Conservation (phyloP, 768 basidiomycete species). For the Tephrocybe sp. region DNA sequence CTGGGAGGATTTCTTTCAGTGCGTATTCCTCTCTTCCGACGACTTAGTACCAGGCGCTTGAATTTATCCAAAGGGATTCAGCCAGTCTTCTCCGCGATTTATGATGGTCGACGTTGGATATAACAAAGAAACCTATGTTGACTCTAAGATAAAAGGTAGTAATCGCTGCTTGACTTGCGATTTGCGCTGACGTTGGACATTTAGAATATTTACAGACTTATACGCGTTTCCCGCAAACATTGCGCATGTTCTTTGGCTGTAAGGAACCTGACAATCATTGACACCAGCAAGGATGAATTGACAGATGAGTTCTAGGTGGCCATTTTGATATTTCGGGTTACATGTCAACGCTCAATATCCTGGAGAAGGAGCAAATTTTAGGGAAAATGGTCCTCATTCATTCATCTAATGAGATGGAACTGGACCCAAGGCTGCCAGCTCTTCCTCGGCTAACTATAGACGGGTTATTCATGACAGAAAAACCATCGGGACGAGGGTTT, state of each 20-base stretch:
- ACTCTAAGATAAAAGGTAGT: conserved; percentile 70
- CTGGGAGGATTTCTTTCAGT: conserved; percentile 66
- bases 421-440: conserved; percentile 44
- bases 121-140: conserved; percentile 56
- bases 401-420: conserved; percentile 38
- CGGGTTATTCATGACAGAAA: conserved; percentile 43
- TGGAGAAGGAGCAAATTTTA: conserved; percentile 60
- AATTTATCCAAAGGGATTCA: conserved; percentile 49
- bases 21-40: conserved; percentile 12
- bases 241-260: conserved; percentile 74
- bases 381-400: conserved; percentile 66
- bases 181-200: not conserved
- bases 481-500: conserved; percentile 25
- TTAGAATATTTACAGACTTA: conserved; percentile 74
- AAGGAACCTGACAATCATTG: conserved; percentile 15
- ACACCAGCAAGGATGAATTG: not conserved
- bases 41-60: not conserved
- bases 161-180: not conserved
- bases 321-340: conserved; percentile 47
- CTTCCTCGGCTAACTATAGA: conserved; percentile 55
- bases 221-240: conserved; percentile 69
- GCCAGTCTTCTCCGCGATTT: conserved; percentile 71
- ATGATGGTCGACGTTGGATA: conserved; percentile 66
- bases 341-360: conserved; percentile 47
- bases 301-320: conserved; percentile 40